Evolutionary conservation across 768 basidiomycete species (phyloP).

Genomic region (Rhizopogon vesiculosus): DNA sequence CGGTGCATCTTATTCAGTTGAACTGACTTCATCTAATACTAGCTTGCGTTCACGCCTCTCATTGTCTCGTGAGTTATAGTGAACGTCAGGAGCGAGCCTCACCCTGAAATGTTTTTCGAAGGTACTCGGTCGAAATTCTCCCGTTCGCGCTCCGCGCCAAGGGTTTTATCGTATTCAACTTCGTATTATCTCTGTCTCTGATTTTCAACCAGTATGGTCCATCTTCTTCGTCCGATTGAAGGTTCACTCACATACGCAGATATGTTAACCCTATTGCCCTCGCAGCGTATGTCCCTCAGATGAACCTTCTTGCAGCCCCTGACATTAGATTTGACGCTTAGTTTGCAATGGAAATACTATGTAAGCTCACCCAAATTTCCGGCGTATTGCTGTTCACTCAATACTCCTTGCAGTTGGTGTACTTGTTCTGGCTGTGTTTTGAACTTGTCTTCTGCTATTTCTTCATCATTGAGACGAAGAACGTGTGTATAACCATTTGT

Average conservation of each 20-base stretch:
- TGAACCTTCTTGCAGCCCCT: background rate
- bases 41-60: conserved; percentile 39
- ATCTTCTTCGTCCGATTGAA: conserved; percentile 16
- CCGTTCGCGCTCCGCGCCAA: conserved; percentile 37
- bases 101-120: conserved; percentile 1
- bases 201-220: conserved; percentile 39
- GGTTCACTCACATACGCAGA: conserved; percentile 13
- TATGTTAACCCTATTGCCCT: conserved; percentile 35
- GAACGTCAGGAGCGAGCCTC: background rate
- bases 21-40: background rate
- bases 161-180: conserved; percentile 34
- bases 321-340: background rate
- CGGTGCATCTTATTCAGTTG: background rate
- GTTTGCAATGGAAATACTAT: conserved; percentile 44
- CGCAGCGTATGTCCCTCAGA: conserved; percentile 9
- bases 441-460: conserved; percentile 34
- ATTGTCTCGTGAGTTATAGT: conserved; percentile 26
- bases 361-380: conserved; percentile 14
- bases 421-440: conserved; percentile 36
- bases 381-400: background rate
- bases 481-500: conserved; percentile 12
- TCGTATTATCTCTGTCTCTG: conserved; percentile 32
- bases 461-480: conserved; percentile 36
- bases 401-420: conserved; percentile 24
- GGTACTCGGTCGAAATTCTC: conserved; percentile 39